Evolutionary conservation across 2,329 filamentous ascomycete genomes (phyloP).

Genomic region (Xylaria sp.): DNA sequence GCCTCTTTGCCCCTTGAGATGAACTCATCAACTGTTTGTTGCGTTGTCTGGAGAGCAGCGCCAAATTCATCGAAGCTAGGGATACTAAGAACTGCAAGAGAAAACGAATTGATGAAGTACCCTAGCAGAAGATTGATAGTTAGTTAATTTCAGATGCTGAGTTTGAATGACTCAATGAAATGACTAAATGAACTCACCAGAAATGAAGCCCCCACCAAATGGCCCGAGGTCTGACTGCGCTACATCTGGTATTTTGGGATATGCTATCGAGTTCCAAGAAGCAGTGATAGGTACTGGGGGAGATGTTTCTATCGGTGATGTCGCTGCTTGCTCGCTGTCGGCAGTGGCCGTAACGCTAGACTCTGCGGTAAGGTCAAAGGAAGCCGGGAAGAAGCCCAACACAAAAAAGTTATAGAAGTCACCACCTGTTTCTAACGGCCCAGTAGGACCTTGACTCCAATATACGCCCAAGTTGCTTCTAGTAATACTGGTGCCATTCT

Average conservation of each 20-base stretch:
- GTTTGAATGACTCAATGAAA: too few species aligned
- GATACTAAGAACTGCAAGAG: constrained; percentile 53
- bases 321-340: background rate
- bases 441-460: constrained; percentile 33
- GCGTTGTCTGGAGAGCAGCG: constrained; percentile 42
- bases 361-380: constrained; percentile 9
- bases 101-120: constrained; percentile 40
- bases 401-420: constrained; percentile 59
- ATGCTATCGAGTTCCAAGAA: background rate
- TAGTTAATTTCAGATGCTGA: too few species aligned
- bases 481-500: constrained; percentile 14
- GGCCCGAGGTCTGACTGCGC: constrained; percentile 27
- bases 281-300: too few species aligned
- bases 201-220: background rate
- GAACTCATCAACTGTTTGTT: constrained; percentile 46
- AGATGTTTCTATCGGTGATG: background rate
- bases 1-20: constrained; percentile 20
- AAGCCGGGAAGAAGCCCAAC: constrained; percentile 38
- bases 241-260: constrained; percentile 31
- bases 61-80: constrained; percentile 50
- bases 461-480: constrained; percentile 10
- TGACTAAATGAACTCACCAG: background rate
- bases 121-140: constrained; percentile 6
- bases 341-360: background rate
- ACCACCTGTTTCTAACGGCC: constrained; percentile 52